Conservation (phyloP, 768 basidiomycete species). For the Dacryopinax primogenitus region DNA sequence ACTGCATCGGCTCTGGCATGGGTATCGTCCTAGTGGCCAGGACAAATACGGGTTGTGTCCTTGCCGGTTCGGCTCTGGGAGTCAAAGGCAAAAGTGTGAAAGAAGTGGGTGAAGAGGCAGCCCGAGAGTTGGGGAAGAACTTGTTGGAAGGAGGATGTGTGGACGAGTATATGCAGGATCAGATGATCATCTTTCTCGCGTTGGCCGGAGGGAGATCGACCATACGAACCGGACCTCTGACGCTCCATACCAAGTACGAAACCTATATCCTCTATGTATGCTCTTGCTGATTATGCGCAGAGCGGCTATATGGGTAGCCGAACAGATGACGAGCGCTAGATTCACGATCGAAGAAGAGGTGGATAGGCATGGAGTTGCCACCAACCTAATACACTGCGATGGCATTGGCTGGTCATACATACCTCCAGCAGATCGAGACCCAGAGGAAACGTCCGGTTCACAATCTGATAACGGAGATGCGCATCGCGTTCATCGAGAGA, state of each 20-base stretch:
- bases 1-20: constrained; percentile 43
- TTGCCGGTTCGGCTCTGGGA: constrained; percentile 59
- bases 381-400: constrained; percentile 40
- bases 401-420: constrained; percentile 38
- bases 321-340: constrained; percentile 52
- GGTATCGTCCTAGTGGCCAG: constrained; percentile 68
- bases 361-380: constrained; percentile 26
- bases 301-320: constrained; percentile 61
- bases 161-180: constrained; percentile 59
- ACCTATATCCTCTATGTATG: neutral
- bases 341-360: constrained; percentile 41
- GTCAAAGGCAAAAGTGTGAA: constrained; percentile 36
- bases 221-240: constrained; percentile 44
- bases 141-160: constrained; percentile 56
- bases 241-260: constrained; percentile 52
- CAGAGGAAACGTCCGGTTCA: too few species aligned
- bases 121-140: constrained; percentile 43
- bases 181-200: constrained; percentile 65
- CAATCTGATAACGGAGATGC: neutral
- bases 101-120: constrained; percentile 48
- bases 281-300: constrained; percentile 22
- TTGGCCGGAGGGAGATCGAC: constrained; percentile 52
- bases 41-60: constrained; percentile 49
- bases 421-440: neutral
- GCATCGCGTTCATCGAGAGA: neutral